Evolutionary conservation across 1,139 yeast genomes (phyloP), one percentile per base, ranked within the genome.

Genomic region (Nakaseomyces delphensis): DNA sequence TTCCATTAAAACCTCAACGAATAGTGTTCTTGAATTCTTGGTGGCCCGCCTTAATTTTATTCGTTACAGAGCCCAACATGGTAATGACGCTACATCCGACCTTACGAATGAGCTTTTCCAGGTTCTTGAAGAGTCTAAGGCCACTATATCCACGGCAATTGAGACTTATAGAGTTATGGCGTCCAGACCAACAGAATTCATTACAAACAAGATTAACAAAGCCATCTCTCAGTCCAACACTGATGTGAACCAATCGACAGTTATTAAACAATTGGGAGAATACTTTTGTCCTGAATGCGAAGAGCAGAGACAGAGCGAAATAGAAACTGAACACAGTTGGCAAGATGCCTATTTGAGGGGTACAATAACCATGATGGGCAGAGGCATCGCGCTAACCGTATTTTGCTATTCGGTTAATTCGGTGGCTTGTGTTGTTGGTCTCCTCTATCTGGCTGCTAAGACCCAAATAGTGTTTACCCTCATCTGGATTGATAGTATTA

Each of bases 251-350:
- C 35, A 31, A 18, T 4, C 35, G 3, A 8, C 4, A 9, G 35
- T 31, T 11, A 23, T 31, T 8, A 16, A 19, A 9, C 35, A 31
- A 31, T 11, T 31, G 13, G 35, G 35, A 6, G 7, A 18, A 4
- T 8, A 31, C 5, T 8, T 31, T 8, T 31, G 35, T 11, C 35
- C 35, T 11, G 35, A 31, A 10, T 31, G 35, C 18, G 35, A 31
- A 2, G 35, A 31, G 11, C 35, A 31, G n/a, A 31, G 35, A 31
- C 35, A 31, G 18, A 31, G 35, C 13, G 35, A 31, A 31, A 31
- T 31, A 6, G 35, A 31, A 16, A 23, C 35, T 18, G 35, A 31
- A 18, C 21, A 31, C 13, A 11, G 13, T 16, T 31, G 35, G 35
- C 35, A 31, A 31, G 23, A n/a, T n/a, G 15, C 4, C 11, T 31